Base-by-base conservation (phyloP, 2,329 filamentous ascomycete genomes). In the Neopestalotiopsis sp. region DNA sequence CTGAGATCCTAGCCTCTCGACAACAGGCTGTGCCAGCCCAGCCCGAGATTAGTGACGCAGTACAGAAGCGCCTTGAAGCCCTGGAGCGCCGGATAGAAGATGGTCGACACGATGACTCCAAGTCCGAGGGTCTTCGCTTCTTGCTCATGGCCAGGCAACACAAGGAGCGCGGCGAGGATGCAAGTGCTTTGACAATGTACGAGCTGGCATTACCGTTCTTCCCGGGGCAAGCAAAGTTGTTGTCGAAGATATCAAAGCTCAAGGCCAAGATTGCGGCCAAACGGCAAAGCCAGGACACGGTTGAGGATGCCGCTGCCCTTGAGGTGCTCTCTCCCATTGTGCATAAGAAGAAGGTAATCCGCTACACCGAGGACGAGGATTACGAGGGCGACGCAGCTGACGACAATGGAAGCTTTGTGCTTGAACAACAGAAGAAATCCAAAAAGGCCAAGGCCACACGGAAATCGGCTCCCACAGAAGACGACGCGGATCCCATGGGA, bases 141-240 rank as follows among this genome's bases (percentile, higher is more conserved):
- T 82, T 98, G 42, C 85, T 98, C n/a, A 94, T 96, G 86, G 95
- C 94, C 1, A 93, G 96, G 72, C 94, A 98, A 78, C 93, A 97
- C 76, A 94, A 95, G 77, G 93, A 94, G 66, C 87, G 90, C 4
- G 94, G 94, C 1, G 93, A 98, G 73, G 90, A 97, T 65, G 84
- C 84, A 3, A 92, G 89, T 42, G 94, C 95, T 0, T 81, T 98
- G 69, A 90, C 89, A 74, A 95, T 96, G 89, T 98, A 97, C 77
- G 91, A 95, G 78, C 84, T 93, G 72, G 95, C 95, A 0, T 82
- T 94, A 66, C 92, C 93, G 0, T 96, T 90, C 80, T 98, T 98
- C 74, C 95, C 95, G 0, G 91, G 90, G 1, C 96, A 98, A 77
- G 86, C 90, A 63, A 97, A 95, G 81, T 84, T 94, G 40, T 74